phyloP scores from a whole-genome alignment of 176 grass and related monocot species.

The Phragmites australis region DNA sequence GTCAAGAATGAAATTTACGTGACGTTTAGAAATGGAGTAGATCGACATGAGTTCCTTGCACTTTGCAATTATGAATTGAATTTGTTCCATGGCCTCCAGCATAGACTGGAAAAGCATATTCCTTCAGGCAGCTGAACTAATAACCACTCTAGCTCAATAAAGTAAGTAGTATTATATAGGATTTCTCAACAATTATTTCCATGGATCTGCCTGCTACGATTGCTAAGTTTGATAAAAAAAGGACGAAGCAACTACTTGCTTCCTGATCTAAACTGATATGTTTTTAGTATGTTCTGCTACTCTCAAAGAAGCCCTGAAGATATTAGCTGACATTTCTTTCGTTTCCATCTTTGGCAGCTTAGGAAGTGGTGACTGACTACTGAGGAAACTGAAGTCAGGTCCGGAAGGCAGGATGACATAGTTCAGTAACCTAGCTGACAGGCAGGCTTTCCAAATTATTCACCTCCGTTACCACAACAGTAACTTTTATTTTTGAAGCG shows the following conservation, averaged over 20 bases:
- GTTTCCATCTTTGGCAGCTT: conserved; percentile 25
- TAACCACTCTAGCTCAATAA: not conserved
- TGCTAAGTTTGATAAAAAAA: not conserved
- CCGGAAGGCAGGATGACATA: conserved; percentile 32
- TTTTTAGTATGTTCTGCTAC: not conserved
- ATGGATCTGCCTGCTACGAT: not conserved
- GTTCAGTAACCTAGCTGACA: conserved; percentile 43
- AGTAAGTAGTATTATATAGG: not conserved
- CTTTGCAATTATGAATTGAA: not conserved
- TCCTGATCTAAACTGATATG: not conserved
- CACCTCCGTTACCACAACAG: conserved; percentile 11
- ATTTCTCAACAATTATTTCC: not conserved
- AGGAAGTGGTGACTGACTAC: conserved; percentile 29
- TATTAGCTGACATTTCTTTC: conserved; percentile 4
- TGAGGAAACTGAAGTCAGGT: conserved; percentile 12
- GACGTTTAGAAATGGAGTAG: not conserved
- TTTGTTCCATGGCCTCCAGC: not conserved
- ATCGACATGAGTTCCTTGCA: not conserved
- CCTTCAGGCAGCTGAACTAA: conserved; percentile 14
- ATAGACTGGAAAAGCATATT: not conserved
- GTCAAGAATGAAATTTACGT: not conserved
- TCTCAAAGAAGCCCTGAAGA: too few species aligned
- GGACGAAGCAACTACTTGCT: not conserved
- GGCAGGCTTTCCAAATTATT: conserved; percentile 22
- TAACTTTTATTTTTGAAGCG: conserved; percentile 35